Conservation (phyloP, 371 early-diverging fungal genomes). For the Lichtheimia hyalospora region DNA sequence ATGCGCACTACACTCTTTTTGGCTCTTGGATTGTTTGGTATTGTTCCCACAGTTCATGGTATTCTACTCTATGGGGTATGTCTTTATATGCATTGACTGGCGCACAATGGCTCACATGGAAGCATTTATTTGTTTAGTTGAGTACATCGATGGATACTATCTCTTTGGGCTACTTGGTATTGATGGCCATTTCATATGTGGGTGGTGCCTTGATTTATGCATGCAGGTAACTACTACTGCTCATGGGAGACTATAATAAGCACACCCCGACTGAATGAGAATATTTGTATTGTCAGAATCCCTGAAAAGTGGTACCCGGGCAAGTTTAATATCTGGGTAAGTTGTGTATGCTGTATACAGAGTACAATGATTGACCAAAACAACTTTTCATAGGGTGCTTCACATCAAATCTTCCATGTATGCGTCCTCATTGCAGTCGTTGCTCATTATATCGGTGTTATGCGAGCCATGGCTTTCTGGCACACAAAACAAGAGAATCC, state of each 20-base stretch:
- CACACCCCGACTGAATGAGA: neutral
- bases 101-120: neutral
- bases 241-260: neutral
- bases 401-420: conserved; percentile 92
- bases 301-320: conserved; percentile 67
- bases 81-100: conserved; percentile 6
- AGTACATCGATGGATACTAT: conserved; percentile 53
- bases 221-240: conserved; percentile 32
- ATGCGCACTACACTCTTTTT: conserved; percentile 79
- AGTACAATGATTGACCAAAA: neutral
- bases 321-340: conserved; percentile 58
- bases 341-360: conserved; percentile 16
- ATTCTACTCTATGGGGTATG: conserved; percentile 70
- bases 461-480: conserved; percentile 64
- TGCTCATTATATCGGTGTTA: conserved; percentile 80
- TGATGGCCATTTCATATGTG: conserved; percentile 79
- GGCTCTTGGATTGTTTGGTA: conserved; percentile 73
- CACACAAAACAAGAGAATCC: conserved; percentile 24
- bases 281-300: conserved; percentile 21
- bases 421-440: conserved; percentile 78
- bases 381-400: conserved; percentile 51
- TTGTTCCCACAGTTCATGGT: conserved; percentile 77
- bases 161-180: conserved; percentile 57
- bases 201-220: conserved; percentile 86
- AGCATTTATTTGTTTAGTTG: conserved; percentile 16